These are phyloP conservation scores for Alternaria incomplexa DNA, from an alignment of 2,329 filamentous ascomycete species.

Conservation along the genomic window DNA sequence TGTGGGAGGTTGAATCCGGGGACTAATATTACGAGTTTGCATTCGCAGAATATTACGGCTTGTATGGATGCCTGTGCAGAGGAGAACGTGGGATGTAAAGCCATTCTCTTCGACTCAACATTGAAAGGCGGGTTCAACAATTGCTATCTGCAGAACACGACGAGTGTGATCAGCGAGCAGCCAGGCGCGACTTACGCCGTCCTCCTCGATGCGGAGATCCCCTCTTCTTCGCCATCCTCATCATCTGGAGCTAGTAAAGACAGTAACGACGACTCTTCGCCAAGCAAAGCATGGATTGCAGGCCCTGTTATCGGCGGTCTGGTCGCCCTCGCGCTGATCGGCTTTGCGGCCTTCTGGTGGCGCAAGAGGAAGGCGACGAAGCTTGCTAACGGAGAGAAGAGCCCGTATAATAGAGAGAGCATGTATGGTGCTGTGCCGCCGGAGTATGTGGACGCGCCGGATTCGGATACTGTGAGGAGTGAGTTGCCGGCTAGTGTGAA, in stretches of 20 bases:
- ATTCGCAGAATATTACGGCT: constrained; percentile 33
- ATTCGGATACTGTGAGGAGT: constrained; percentile 9
- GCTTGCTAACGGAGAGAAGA: constrained; percentile 10
- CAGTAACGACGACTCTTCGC: not conserved
- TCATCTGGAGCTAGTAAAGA: not conserved
- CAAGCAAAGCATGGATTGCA: constrained; percentile 37
- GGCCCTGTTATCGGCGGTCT: constrained; percentile 35
- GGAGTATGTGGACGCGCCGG: constrained; percentile 1
- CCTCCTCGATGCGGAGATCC: constrained; percentile 11
- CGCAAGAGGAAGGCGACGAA: constrained; percentile 11
- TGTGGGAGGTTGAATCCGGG: constrained; percentile 39
- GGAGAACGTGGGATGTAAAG: constrained; percentile 30
- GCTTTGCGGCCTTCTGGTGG: constrained; percentile 23
- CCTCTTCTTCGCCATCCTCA: constrained; percentile 6
- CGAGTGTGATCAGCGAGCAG: constrained; percentile 24
- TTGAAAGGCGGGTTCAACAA: constrained; percentile 36
- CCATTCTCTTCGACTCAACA: constrained; percentile 33
- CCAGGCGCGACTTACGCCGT: constrained; percentile 29
- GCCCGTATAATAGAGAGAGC: not conserved
- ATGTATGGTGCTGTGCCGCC: constrained; percentile 6
- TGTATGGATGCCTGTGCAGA: constrained; percentile 41
- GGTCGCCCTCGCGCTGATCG: constrained; percentile 21
- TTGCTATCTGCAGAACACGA: constrained; percentile 44
- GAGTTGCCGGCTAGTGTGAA: constrained; percentile 26
- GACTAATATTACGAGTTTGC: constrained; percentile 37